Evolutionary conservation across 2,329 filamentous ascomycete genomes (phyloP).

Genomic region (Pezicula carpinea): DNA sequence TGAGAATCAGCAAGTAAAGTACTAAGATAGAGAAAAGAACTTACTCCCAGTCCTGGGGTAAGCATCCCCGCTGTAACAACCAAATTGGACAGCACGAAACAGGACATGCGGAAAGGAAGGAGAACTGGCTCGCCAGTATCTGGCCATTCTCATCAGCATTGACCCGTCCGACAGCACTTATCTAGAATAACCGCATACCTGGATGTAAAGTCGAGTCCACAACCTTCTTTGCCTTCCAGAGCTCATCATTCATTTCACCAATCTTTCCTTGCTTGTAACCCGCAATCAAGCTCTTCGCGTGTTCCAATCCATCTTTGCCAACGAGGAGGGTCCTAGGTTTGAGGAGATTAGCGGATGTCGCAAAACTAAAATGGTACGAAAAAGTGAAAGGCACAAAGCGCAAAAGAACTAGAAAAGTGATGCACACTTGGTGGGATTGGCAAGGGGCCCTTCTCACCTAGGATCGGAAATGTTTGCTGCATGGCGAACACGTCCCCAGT

Average conservation of each 20-base stretch:
- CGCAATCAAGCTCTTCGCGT: conserved; percentile 76
- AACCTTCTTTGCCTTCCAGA: conserved; percentile 96
- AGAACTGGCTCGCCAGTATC: conserved; percentile 92
- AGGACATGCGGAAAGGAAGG: conserved; percentile 96
- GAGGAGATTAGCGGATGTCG: conserved; percentile 12
- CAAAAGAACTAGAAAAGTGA: conserved; percentile 7
- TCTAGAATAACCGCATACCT: conserved; percentile 46
- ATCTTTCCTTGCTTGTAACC: conserved; percentile 84
- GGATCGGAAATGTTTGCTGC: conserved; percentile 88
- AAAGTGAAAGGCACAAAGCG: conserved; percentile 1
- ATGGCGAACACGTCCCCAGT: conserved; percentile 92
- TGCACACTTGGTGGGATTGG: conserved; percentile 14
- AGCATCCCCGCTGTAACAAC: conserved; percentile 97
- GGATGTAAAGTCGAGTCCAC: conserved; percentile 95
- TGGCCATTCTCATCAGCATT: conserved; percentile 31
- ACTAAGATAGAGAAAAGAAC: conserved; percentile 15
- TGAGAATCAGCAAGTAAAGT: conserved; percentile 5
- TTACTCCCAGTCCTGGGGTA: conserved; percentile 74
- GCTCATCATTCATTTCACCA: conserved; percentile 75
- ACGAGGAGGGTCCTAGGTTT: conserved; percentile 76
- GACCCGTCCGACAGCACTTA: not conserved
- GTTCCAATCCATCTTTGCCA: conserved; percentile 70
- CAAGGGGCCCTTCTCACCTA: conserved; percentile 60
- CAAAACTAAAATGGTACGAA: not conserved
- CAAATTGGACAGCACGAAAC: conserved; percentile 88